Percentiles rank a stretch among this genome's conserved stretches.
phyloP scores from a whole-genome alignment of 73 alveolate genomes.

The Tetrahymena elliotti region DNA sequence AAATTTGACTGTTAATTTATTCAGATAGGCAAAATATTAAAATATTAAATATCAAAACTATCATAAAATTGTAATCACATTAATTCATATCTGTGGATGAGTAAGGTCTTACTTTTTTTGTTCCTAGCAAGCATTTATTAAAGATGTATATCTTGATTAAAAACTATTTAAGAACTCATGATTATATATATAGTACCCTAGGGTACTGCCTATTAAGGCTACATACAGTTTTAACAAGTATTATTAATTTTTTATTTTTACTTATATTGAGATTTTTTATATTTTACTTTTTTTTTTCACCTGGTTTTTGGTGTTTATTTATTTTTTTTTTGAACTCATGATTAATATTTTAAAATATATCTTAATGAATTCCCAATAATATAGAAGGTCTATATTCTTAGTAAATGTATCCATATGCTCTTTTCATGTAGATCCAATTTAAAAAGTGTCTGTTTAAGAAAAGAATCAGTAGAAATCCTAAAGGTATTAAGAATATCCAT shows the following conservation, averaged over 20 bases:
- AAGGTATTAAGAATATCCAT: background rate
- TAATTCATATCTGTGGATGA: background rate
- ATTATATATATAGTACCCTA: no score
- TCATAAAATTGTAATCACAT: background rate
- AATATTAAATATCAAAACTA: background rate
- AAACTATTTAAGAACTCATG: background rate
- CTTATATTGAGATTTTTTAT: no score
- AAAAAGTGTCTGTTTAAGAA: background rate
- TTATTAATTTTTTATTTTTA: no score
- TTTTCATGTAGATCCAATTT: background rate
- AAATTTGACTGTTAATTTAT: background rate
- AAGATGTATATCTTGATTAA: background rate
- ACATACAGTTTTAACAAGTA: no score
- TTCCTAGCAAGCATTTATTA: background rate
- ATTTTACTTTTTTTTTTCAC: no score
- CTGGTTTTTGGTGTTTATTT: no score
- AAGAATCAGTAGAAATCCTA: background rate
- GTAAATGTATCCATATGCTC: background rate
- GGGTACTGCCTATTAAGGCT: no score
- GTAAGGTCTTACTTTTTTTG: background rate
- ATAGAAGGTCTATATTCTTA: background rate
- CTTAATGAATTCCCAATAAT: background rate
- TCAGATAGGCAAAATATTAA: background rate
- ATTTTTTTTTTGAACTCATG: no score
- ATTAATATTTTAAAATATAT: background rate